These are phyloP conservation scores for Nakazawaea ishiwadae DNA, from an alignment of 805 yeast species.

Conservation along the genomic window DNA sequence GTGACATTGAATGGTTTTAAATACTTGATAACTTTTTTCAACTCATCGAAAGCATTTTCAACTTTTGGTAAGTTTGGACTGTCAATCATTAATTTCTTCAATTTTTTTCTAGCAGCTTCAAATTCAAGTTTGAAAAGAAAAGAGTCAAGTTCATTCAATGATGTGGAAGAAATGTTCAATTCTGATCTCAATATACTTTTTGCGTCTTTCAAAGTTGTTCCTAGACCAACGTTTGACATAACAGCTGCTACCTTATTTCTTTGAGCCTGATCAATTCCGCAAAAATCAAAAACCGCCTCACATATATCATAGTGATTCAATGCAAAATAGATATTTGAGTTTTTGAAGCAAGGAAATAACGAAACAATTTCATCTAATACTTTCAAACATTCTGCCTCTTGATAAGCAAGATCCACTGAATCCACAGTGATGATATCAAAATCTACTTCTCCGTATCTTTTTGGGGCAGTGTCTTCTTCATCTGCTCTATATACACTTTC, in stretches of 20 bases:
- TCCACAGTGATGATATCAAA: conserved; percentile 67
- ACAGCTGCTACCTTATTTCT: conserved; percentile 61
- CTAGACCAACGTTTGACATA: conserved; percentile 73
- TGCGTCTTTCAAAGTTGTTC: conserved; percentile 58
- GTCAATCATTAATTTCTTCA: conserved; percentile 70
- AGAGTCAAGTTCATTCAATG: conserved; percentile 72
- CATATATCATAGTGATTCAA: conserved; percentile 80
- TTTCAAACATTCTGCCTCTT: conserved; percentile 87
- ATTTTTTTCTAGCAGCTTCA: conserved; percentile 54
- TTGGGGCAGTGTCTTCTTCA: conserved; percentile 65
- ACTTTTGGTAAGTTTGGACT: conserved; percentile 58
- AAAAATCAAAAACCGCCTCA: conserved; percentile 72
- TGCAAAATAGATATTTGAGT: conserved; percentile 51
- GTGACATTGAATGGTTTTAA: conserved; percentile 56
- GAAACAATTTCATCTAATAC: conserved; percentile 71
- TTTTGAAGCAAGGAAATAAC: conserved; percentile 62
- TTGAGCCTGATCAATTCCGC: conserved; percentile 75
- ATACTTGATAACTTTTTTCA: conserved; percentile 52
- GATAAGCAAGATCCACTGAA: conserved; percentile 40
- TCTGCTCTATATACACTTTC: conserved; percentile 80
- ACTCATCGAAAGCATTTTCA: conserved; percentile 57
- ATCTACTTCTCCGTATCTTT: conserved; percentile 74
- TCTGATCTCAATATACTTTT: conserved; percentile 47
- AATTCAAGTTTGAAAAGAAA: conserved; percentile 77
- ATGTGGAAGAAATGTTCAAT: conserved; percentile 73